Percentiles rank a stretch among this genome's conserved stretches.
These are phyloP conservation scores for Plantago ovata DNA, from an alignment of 257 asterid species.

Conservation along the genomic window DNA sequence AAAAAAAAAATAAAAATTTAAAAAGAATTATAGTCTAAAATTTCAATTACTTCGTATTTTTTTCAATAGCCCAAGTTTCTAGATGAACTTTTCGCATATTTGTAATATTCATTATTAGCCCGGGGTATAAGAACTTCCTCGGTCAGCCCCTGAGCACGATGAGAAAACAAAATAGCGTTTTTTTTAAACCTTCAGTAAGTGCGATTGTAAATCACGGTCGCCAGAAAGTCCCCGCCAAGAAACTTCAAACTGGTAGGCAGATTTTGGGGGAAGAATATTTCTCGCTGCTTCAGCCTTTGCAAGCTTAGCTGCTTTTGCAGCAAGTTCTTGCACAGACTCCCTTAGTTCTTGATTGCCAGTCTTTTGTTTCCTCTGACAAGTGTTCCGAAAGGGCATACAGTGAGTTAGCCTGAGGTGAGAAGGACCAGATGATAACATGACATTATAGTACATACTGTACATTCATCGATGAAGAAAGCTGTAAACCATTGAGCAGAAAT, in stretches of 20 bases:
- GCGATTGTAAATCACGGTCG: conserved; percentile 66
- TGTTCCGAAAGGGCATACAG: conserved; percentile 20
- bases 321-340: conserved; percentile 82
- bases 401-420: conserved; percentile 2
- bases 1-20: no score
- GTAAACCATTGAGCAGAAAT: background rate
- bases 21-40: no score
- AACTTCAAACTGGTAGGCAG: conserved; percentile 92
- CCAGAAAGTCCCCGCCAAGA: conserved; percentile 90
- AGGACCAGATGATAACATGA: background rate
- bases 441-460: background rate
- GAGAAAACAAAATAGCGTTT: conserved; percentile 9
- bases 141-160: background rate
- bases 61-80: no score
- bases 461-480: background rate
- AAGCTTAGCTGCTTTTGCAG: conserved; percentile 76
- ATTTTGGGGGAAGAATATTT: conserved; percentile 71
- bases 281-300: conserved; percentile 86
- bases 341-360: conserved; percentile 48
- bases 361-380: conserved; percentile 40
- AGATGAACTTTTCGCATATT: no score
- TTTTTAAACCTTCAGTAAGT: conserved; percentile 69
- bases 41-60: no score
- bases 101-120: no score
- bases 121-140: no score